phyloP scores from a whole-genome alignment of 805 yeast genomes.

The Pichia phayaonensis region DNA sequence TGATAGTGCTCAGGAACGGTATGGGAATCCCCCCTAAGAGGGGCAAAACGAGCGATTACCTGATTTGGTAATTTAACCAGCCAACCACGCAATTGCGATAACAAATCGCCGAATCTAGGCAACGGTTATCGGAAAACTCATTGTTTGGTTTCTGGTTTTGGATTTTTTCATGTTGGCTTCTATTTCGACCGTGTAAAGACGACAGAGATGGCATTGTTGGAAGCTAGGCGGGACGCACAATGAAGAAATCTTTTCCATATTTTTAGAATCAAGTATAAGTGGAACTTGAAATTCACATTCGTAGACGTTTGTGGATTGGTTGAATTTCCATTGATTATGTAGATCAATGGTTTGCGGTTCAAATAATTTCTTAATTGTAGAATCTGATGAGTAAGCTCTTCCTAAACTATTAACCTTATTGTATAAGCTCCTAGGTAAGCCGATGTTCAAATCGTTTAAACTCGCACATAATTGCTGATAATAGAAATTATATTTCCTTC shows the following conservation, averaged over 20 bases:
- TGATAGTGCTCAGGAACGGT: not conserved
- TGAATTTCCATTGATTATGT: conserved; percentile 9
- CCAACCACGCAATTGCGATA: not conserved
- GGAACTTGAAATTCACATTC: conserved; percentile 8
- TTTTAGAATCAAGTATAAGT: conserved; percentile 2
- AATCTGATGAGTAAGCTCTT: not conserved
- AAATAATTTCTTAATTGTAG: conserved; percentile 10
- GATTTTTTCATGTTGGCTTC: conserved; percentile 10
- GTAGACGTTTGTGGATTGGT: not conserved
- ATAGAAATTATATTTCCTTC: conserved; percentile 10
- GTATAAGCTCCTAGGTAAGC: conserved; percentile 10
- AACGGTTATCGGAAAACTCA: conserved; percentile 10
- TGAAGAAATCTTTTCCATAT: conserved; percentile 1
- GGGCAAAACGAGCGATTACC: not conserved
- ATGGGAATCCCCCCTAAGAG: not conserved
- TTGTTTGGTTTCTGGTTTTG: not conserved
- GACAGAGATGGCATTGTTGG: conserved; percentile 12
- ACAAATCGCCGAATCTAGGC: not conserved
- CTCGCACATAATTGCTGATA: conserved; percentile 6
- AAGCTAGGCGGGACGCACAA: conserved; percentile 13
- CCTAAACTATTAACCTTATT: conserved; percentile 9
- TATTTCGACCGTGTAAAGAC: conserved; percentile 11
- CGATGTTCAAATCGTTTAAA: conserved; percentile 9
- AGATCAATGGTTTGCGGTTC: conserved; percentile 5
- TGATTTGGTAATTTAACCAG: not conserved